Conservation (phyloP, 148 eudicot genomes). For the Vaccinium corymbosum region DNA sequence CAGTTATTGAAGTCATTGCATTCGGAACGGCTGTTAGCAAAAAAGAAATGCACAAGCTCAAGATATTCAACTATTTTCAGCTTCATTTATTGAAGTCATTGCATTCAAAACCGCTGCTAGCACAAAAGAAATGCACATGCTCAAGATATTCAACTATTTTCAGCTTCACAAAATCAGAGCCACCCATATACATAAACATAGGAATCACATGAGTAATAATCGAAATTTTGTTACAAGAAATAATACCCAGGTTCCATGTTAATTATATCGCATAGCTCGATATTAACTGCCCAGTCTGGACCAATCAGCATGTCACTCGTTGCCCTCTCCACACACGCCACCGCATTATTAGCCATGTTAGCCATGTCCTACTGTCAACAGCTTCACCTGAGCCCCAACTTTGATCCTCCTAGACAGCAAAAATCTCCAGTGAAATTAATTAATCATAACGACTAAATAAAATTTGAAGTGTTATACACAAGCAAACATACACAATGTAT, state of each 20-base stretch:
- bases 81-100: background rate
- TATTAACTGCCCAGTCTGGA: conserved; percentile 90
- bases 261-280: conserved; percentile 85
- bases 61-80: background rate
- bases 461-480: background rate
- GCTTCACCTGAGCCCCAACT: conserved; percentile 7
- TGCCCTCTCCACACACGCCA: conserved; percentile 84
- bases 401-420: conserved; percentile 14
- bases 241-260: conserved; percentile 83
- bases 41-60: background rate
- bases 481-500: background rate
- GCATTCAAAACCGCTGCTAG: background rate
- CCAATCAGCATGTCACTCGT: conserved; percentile 81
- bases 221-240: background rate
- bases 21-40: background rate
- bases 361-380: conserved; percentile 37
- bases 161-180: background rate
- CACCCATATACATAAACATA: background rate
- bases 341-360: conserved; percentile 71
- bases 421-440: background rate
- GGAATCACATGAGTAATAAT: conserved; percentile 3
- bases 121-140: background rate
- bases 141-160: conserved; percentile 5
- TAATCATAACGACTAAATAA: background rate
- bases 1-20: background rate